phyloP scores from a whole-genome alignment of 2,329 filamentous ascomycete species.

The Trichoderma asperellum region DNA sequence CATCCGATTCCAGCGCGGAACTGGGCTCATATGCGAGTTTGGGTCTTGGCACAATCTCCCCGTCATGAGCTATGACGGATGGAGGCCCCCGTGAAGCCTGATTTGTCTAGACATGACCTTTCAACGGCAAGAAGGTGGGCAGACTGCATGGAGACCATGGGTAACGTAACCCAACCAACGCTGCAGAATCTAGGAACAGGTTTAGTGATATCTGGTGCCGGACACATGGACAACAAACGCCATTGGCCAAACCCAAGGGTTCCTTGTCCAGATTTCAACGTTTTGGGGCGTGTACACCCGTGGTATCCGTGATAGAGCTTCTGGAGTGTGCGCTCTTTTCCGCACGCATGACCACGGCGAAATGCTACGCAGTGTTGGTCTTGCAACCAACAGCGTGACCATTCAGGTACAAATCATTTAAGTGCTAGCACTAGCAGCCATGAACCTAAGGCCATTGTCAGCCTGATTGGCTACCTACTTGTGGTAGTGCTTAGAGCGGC shows the following conservation, averaged over 20 bases:
- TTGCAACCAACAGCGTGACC: neutral
- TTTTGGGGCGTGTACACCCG: constrained; percentile 10
- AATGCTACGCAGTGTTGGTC: neutral
- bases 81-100: constrained; percentile 6
- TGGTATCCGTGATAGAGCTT: constrained; percentile 8
- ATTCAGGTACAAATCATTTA: neutral
- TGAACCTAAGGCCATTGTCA: neutral
- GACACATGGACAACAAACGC: neutral
- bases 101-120: constrained; percentile 5
- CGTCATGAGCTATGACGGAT: constrained; percentile 11
- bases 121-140: constrained; percentile 15
- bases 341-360: neutral
- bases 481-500: constrained; percentile 8
- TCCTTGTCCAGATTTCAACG: constrained; percentile 1
- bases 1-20: constrained; percentile 6
- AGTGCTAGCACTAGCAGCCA: neutral
- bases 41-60: constrained; percentile 22
- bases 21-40: constrained; percentile 3
- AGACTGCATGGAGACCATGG: neutral
- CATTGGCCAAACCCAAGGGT: constrained; percentile 17
- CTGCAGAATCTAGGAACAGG: constrained; percentile 40
- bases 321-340: constrained; percentile 12
- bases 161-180: neutral
- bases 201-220: constrained; percentile 33
- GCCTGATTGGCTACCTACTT: constrained; percentile 7